A percentile compares a stretch with the other conserved stretches of the same genome.
These are phyloP conservation scores for Stropharia rugosoannulata DNA, from an alignment of 768 basidiomycete species.

Conservation along the genomic window DNA sequence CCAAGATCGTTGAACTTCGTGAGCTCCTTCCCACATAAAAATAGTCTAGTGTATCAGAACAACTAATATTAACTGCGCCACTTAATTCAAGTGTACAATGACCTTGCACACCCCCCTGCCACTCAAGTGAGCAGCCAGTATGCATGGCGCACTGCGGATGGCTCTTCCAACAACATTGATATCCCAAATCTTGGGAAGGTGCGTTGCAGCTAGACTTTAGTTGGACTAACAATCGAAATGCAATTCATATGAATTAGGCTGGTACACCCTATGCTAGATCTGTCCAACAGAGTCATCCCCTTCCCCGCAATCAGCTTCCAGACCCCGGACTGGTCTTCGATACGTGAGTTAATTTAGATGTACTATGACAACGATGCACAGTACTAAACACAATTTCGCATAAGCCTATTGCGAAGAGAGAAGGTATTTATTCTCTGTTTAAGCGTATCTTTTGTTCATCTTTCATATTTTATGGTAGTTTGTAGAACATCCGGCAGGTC, in stretches of 20 bases:
- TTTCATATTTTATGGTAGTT: conserved; percentile 44
- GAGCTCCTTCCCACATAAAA: conserved; percentile 22
- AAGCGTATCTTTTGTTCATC: not conserved
- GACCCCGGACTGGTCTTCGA: conserved; percentile 83
- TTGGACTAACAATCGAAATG: too few species aligned
- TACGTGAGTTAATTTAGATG: conserved; percentile 38
- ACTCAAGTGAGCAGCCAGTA: conserved; percentile 64
- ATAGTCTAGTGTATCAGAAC: not conserved
- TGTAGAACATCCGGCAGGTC: conserved; percentile 71
- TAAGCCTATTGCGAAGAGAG: conserved; percentile 63
- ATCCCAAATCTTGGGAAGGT: conserved; percentile 71
- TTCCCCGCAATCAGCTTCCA: conserved; percentile 69
- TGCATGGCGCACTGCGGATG: conserved; percentile 75
- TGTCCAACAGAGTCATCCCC: conserved; percentile 66
- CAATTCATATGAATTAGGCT: conserved; percentile 36
- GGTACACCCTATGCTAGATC: conserved; percentile 80
- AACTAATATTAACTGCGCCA: not conserved
- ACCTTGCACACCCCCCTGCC: conserved; percentile 76
- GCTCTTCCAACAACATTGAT: conserved; percentile 71
- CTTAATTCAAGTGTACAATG: conserved; percentile 63
- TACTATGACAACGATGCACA: not conserved
- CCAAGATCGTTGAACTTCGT: conserved; percentile 58
- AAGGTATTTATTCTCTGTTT: conserved; percentile 36
- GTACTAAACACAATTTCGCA: conserved; percentile 4
- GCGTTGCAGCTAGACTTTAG: not conserved